Base-by-base conservation (phyloP, 768 basidiomycete genomes). In the Suillus subluteus region DNA sequence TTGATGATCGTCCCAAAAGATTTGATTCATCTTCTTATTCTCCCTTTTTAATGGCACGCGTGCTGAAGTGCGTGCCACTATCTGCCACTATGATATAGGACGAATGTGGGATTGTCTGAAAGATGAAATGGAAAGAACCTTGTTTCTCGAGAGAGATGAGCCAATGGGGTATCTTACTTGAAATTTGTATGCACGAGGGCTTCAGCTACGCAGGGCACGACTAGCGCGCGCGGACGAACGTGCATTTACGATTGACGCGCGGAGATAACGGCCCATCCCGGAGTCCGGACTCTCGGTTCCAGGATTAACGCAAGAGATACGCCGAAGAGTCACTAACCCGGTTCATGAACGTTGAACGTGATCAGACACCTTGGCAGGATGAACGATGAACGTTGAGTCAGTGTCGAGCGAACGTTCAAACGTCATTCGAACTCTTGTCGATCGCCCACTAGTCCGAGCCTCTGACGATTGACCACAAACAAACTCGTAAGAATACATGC, bases 141-240 rank as follows among this genome's bases (percentile, higher is more conserved):
- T 5, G 16, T 52, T 26, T 23, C 23, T 26, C 26, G 3, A 15
- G 13, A 52, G 21, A n/a, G 21, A 1, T 13, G 44, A 54, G 21
- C 46, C 58, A 61, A 52, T 44, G 63, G 11, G n/a, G 18, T 30
- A 21, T 48, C 37, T 48, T 48, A 46, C 44, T 54, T 38, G 4
- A 4, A 35, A 37, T 23, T 26, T n/a, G 23, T 65, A 46, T 63
- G 66, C 66, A 67, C 66, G 63, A 67, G 63, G 66, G 12, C 23
- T 38, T 26, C n/a, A 18, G 16, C 35, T 26, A 58, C 7, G 18
- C 30, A 30, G 8, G 21, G 11, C 58, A 46, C 41, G n/a, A 59
- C 56, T 35, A 13, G 13, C 23, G 26, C 64, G 37, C n/a, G 3
- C 59, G 41, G 6, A 65, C 56, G 37, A 61, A 65, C 56, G 66